Percentiles rank a stretch among this genome's conserved stretches.
Evolutionary conservation across 768 basidiomycete species (phyloP).

Genomic region (Russula compacta): DNA sequence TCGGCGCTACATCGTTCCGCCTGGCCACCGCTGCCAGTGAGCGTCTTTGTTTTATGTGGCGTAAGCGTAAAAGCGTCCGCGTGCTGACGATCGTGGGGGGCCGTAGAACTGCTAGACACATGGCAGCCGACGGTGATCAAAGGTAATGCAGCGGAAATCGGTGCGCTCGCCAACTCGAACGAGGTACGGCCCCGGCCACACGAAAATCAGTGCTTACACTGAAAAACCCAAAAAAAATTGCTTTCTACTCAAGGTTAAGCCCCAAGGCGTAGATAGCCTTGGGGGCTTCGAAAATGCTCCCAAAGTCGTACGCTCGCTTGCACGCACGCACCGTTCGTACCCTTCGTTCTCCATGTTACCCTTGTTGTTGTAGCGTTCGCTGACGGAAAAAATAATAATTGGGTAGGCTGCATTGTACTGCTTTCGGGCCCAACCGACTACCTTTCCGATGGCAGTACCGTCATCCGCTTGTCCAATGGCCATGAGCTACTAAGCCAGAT

Average conservation of each 20-base stretch:
- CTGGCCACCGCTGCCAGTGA: constrained; percentile 51
- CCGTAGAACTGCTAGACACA: constrained; percentile 52
- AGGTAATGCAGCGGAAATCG: constrained; percentile 88
- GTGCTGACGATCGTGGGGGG: neutral
- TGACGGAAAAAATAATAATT: neutral
- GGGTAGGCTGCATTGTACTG: constrained; percentile 65
- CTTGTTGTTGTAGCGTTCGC: neutral
- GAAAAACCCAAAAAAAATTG: neutral
- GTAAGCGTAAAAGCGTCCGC: neutral
- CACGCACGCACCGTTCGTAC: constrained; percentile 62
- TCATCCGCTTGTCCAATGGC: constrained; percentile 70
- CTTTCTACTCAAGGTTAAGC: constrained; percentile 44
- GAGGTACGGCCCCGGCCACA: constrained; percentile 44
- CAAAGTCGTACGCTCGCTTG: constrained; percentile 56
- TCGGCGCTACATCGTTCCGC: constrained; percentile 73
- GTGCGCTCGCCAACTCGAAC: constrained; percentile 58
- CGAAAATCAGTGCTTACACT: neutral
- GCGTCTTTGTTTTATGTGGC: neutral
- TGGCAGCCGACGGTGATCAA: constrained; percentile 92
- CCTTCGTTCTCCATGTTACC: neutral
- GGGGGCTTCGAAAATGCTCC: constrained; percentile 78
- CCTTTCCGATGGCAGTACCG: constrained; percentile 68
- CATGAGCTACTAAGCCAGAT: constrained; percentile 64
- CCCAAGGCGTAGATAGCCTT: constrained; percentile 77
- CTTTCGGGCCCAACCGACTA: constrained; percentile 77